phyloP scores from a whole-genome alignment of 345 rosid genomes.

The Balakata baccata region DNA sequence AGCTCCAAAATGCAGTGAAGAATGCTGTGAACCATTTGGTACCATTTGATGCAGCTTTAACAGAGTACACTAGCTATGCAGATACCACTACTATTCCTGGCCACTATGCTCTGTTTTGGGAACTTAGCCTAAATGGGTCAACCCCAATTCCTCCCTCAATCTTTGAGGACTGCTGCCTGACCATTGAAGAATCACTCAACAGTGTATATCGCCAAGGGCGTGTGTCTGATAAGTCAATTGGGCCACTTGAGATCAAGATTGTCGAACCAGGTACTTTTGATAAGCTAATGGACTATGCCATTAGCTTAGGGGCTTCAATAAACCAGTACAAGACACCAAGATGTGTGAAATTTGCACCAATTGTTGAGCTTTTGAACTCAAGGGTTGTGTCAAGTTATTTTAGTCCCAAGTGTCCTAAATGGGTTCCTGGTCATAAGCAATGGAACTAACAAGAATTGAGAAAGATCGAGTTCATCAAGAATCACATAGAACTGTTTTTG shows the following conservation, averaged over 20 bases:
- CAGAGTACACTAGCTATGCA: slow-evolving; percentile 89
- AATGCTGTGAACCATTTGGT: slow-evolving; percentile 74
- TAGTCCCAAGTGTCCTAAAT: slow-evolving; percentile 93
- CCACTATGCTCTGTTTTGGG: slow-evolving; percentile 91
- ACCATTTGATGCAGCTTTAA: slow-evolving; percentile 67
- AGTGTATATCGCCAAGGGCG: slow-evolving; percentile 94
- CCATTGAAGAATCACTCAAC: slow-evolving; percentile 87
- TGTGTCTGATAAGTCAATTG: slow-evolving; percentile 80
- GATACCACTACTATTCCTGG: slow-evolving; percentile 76
- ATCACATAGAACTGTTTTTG: slow-evolving; percentile 31
- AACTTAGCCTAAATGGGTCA: slow-evolving; percentile 54
- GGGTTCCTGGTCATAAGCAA: slow-evolving; percentile 89
- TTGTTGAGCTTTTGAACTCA: slow-evolving; percentile 80
- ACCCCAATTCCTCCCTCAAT: slow-evolving; percentile 88
- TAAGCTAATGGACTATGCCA: slow-evolving; percentile 95
- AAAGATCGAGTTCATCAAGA: neutral
- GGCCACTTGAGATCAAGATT: slow-evolving; percentile 84
- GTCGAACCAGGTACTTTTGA: slow-evolving; percentile 92
- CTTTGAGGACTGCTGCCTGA: slow-evolving; percentile 85
- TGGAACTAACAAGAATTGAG: slow-evolving; percentile 40
- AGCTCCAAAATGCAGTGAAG: slow-evolving; percentile 84
- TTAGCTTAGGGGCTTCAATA: slow-evolving; percentile 86
- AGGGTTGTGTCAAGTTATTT: slow-evolving; percentile 58
- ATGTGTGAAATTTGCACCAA: slow-evolving; percentile 90
- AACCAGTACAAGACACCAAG: slow-evolving; percentile 97